Evolutionary conservation across 805 yeast species (phyloP), one percentile per base, ranked within the genome.

Genomic region (Nakazawaea ernobii): DNA sequence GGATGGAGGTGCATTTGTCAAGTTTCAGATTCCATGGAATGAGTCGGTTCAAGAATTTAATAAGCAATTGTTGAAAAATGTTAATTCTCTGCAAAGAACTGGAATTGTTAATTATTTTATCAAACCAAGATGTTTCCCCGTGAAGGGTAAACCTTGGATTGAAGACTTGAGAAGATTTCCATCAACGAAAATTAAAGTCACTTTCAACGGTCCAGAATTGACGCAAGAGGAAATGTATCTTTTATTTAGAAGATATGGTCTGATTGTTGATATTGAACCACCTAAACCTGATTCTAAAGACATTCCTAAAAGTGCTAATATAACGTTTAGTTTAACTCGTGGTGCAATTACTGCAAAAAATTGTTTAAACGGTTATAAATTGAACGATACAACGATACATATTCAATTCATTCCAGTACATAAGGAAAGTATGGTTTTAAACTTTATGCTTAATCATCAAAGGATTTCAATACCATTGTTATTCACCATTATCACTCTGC

Each of bases 1-100:
- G 51, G 99, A 94, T 59, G 96, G 97, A 45, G 98, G 98, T 39
- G 97, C 89, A 1, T 91, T 92, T 72, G 94, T 88, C 33, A 84
- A 84, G 53, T 84, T 84, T 56, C 63, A 69, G 29, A 77, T 86
- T 28, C 87, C 91, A 0, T 71, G 69, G 6, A 72, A 65, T 2
- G 63, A 63, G 46, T 66, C 75, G 5, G 66, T 75, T 5, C 73
- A 76, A 36, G 82, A 77, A 20, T 72, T 84, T 42, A 80, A 82
- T 49, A 58, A 71, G 2, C 62, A 66, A 51, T 70, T 88, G 27
- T 66, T 38, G 51, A 59, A 54, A 58, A 71, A 61, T 55, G 75
- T 53, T 48, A 67, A 48, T 45, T 56, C 53, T 14, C 50, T 56
- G 1, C 45, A 49, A 20, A 50, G 59, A 1, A 55, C 62, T 2